Percentiles rank a stretch among this genome's conserved stretches.
These are phyloP conservation scores for Coemansia brasiliensis DNA, from an alignment of 192 early-diverging fungal genomes.

Conservation along the genomic window DNA sequence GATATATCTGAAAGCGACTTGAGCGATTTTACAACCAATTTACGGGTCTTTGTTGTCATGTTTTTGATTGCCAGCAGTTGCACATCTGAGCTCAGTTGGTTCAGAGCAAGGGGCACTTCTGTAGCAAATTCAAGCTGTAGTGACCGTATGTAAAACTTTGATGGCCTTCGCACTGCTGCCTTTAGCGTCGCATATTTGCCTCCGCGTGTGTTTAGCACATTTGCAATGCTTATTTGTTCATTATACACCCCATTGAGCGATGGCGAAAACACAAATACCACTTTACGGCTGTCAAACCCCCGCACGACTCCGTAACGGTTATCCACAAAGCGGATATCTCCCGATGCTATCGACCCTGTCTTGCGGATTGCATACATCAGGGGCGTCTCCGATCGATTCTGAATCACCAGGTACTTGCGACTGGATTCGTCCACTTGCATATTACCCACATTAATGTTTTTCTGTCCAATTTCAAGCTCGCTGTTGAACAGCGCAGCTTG, in stretches of 20 bases:
- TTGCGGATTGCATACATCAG: slow-evolving; percentile 90
- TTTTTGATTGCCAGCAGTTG: slow-evolving; percentile 78
- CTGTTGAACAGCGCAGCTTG: slow-evolving; percentile 81
- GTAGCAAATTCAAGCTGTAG: slow-evolving; percentile 73
- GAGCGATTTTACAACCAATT: slow-evolving; percentile 56
- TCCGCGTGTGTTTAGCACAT: slow-evolving; percentile 82
- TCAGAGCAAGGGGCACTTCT: slow-evolving; percentile 50
- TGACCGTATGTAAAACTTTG: slow-evolving; percentile 81
- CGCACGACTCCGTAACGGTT: slow-evolving; percentile 86
- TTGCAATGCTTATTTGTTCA: slow-evolving; percentile 85
- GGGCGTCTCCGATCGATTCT: slow-evolving; percentile 88
- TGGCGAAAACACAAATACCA: slow-evolving; percentile 91
- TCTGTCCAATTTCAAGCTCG: slow-evolving; percentile 91
- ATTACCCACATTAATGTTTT: slow-evolving; percentile 94
- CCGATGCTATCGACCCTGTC: slow-evolving; percentile 91
- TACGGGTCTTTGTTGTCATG: slow-evolving; percentile 76
- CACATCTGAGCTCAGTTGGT: slow-evolving; percentile 54
- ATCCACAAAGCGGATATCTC: slow-evolving; percentile 75
- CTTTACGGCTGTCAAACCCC: slow-evolving; percentile 85
- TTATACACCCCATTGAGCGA: slow-evolving; percentile 83
- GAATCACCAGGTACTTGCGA: slow-evolving; percentile 84
- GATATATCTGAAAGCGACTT: background rate
- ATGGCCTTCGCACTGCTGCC: slow-evolving; percentile 84
- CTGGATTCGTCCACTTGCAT: slow-evolving; percentile 79
- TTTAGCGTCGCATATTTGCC: slow-evolving; percentile 82